A percentile compares a stretch with the other conserved stretches of the same genome.
Conservation (phyloP, 805 yeast genomes). For the Wickerhamiella azyma region DNA sequence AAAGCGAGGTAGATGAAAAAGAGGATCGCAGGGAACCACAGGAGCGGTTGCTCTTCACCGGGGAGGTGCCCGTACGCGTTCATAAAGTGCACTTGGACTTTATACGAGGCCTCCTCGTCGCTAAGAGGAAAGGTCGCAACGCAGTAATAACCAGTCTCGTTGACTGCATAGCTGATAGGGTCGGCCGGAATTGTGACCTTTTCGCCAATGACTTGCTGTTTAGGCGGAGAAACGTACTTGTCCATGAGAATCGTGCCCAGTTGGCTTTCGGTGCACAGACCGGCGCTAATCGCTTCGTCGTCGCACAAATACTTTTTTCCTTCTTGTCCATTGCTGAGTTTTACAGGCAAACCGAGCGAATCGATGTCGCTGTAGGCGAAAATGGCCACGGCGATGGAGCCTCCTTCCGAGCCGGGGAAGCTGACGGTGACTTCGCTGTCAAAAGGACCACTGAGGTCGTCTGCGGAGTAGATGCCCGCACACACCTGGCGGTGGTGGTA, state of each 20-base stretch:
- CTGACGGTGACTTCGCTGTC: conserved; percentile 13
- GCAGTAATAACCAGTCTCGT: conserved; percentile 83
- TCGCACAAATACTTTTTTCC: conserved; percentile 58
- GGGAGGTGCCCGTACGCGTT: conserved; percentile 84
- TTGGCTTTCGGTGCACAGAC: conserved; percentile 41
- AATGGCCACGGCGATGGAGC: conserved; percentile 36
- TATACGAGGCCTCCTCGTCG: conserved; percentile 31
- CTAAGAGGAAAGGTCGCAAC: conserved; percentile 51
- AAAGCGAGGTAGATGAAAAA: conserved; percentile 75
- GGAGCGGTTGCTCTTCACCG: conserved; percentile 81
- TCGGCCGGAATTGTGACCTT: conserved; percentile 39
- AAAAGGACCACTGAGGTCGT: conserved; percentile 67
- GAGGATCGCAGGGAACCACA: conserved; percentile 76
- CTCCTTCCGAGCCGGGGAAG: conserved; percentile 10
- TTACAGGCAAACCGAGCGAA: conserved; percentile 42
- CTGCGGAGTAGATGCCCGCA: conserved; percentile 76
- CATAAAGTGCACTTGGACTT: conserved; percentile 66
- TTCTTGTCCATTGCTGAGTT: conserved; percentile 27
- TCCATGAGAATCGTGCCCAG: conserved; percentile 50
- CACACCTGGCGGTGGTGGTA: conserved; percentile 52
- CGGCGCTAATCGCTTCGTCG: conserved; percentile 41
- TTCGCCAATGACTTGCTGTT: conserved; percentile 44
- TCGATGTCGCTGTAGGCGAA: conserved; percentile 74
- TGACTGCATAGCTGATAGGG: conserved; percentile 48
- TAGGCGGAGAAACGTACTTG: conserved; percentile 28